phyloP scores from a whole-genome alignment of 192 early-diverging fungal genomes.

The Linderina pennispora region DNA sequence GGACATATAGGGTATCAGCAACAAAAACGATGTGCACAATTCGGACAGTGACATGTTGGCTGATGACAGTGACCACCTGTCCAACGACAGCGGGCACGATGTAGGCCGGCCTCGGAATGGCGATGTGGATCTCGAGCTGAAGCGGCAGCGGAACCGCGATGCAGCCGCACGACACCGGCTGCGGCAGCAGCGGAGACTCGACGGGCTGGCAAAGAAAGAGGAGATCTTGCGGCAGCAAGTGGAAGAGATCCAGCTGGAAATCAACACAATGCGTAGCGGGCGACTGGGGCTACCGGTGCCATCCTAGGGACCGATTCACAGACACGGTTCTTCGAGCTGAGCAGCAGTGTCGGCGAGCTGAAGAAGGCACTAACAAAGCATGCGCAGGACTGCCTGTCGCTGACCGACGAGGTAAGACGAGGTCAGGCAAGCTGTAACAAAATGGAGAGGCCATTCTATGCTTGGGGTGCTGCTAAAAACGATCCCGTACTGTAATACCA shows the following conservation, averaged over 20 bases:
- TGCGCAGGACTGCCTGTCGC: constrained; percentile 3
- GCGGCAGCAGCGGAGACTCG: constrained; percentile 26
- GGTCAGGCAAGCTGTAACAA: too few relatives aligned
- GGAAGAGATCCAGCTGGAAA: constrained; percentile 22
- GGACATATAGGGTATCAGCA: too few relatives aligned
- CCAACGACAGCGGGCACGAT: too few relatives aligned
- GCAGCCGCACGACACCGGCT: constrained; percentile 36
- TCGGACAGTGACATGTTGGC: too few relatives aligned
- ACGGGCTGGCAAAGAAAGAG: constrained; percentile 11
- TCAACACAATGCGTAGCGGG: constrained; percentile 4
- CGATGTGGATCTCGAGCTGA: constrained; percentile 6
- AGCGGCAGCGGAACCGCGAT: constrained; percentile 34
- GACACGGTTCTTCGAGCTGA: constrained; percentile 12
- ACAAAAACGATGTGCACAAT: too few relatives aligned
- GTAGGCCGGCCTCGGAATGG: too few relatives aligned
- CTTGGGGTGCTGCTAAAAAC: too few relatives aligned
- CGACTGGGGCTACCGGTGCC: constrained; percentile 11
- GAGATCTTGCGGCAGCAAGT: constrained; percentile 29
- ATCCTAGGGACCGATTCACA: constrained; percentile 17
- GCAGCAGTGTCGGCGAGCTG: constrained; percentile 8
- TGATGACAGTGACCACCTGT: too few relatives aligned
- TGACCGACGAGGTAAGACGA: constrained; percentile 13
- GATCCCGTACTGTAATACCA: too few relatives aligned
- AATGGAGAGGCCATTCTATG: too few relatives aligned
- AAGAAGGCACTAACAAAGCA: constrained; percentile 8